Conservation (phyloP, 305 asterid species). For the Fraxinus sp. region DNA sequence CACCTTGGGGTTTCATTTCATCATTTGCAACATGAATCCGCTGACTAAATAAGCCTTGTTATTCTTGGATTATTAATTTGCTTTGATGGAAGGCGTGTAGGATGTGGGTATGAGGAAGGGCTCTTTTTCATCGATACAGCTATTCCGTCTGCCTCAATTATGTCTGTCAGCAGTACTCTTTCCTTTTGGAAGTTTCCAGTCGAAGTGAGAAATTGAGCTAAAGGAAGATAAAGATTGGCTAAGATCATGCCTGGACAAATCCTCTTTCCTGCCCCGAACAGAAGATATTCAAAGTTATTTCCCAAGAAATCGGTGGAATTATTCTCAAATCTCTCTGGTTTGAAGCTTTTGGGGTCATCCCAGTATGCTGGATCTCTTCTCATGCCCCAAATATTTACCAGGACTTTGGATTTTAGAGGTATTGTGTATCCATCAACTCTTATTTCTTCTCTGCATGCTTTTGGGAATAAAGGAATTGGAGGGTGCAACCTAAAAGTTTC, state of each 20-base stretch:
- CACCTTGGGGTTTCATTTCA: not conserved
- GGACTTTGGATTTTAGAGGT: slow-evolving; percentile 25
- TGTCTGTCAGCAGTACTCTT: slow-evolving; percentile 16
- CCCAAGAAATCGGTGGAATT: slow-evolving; percentile 18
- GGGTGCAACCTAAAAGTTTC: slow-evolving; percentile 33
- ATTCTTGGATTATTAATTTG: not conserved
- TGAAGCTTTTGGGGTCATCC: not conserved
- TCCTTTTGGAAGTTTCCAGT: slow-evolving; percentile 26
- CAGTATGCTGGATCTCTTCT: slow-evolving; percentile 28
- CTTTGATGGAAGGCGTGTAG: not conserved
- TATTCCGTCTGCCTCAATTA: slow-evolving; percentile 21
- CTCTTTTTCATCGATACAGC: slow-evolving; percentile 16
- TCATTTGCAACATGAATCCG: not conserved
- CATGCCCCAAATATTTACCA: slow-evolving; percentile 30
- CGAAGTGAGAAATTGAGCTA: slow-evolving; percentile 24
- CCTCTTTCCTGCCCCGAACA: slow-evolving; percentile 27
- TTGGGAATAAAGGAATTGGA: slow-evolving; percentile 28
- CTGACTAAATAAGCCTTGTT: not conserved
- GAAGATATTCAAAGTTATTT: slow-evolving; percentile 23
- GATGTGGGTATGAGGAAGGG: slow-evolving; percentile 18
- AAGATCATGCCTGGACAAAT: slow-evolving; percentile 21
- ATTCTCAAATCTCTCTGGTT: slow-evolving; percentile 17
- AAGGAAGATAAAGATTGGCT: slow-evolving; percentile 15
- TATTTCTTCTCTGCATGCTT: slow-evolving; percentile 28
- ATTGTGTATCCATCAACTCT: slow-evolving; percentile 19